Percentiles rank a stretch among this genome's conserved stretches.
Evolutionary conservation across 176 grass and related monocot species (phyloP).

Genomic region (Oryza punctata): DNA sequence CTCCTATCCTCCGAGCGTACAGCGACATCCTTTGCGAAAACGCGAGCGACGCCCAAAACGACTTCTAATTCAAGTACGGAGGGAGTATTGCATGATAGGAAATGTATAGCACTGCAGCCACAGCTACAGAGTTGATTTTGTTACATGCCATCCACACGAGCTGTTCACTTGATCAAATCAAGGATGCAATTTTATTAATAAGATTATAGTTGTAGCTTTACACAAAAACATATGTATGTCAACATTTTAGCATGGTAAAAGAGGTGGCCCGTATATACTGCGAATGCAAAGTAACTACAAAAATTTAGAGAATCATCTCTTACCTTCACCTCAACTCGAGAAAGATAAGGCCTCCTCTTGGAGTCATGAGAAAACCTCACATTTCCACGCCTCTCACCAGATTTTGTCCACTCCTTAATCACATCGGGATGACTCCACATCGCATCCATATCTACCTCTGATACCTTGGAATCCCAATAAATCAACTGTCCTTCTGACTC

Average conservation of each 20-base stretch:
- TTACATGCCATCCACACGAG: slow-evolving; percentile 20
- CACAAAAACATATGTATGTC: background rate
- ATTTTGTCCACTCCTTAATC: slow-evolving; percentile 85
- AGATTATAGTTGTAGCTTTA: slow-evolving; percentile 17
- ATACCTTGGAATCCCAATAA: slow-evolving; percentile 89
- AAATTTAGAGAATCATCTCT: slow-evolving; percentile 23
- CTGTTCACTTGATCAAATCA: background rate
- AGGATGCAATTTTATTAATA: slow-evolving; percentile 7
- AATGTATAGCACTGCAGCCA: background rate
- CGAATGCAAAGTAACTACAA: slow-evolving; percentile 19
- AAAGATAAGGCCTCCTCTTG: slow-evolving; percentile 95
- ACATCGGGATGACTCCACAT: slow-evolving; percentile 87
- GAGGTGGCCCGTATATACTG: background rate
- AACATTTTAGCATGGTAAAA: slow-evolving; percentile 24
- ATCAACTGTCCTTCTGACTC: slow-evolving; percentile 63
- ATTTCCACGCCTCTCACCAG: slow-evolving; percentile 81
- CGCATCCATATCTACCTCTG: slow-evolving; percentile 70
- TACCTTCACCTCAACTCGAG: slow-evolving; percentile 97
- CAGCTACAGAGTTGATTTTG: background rate
- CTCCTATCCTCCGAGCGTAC: too few species aligned
- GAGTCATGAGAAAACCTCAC: slow-evolving; percentile 82
- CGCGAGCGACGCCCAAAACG: too few species aligned
- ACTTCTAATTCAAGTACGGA: too few species aligned
- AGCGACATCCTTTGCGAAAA: too few species aligned
- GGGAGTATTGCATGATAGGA: slow-evolving; percentile 1